Percentiles rank a stretch among this genome's conserved stretches.
phyloP scores from a whole-genome alignment of 1,284 basidiomycete species.

The Calocybe gambosa region DNA sequence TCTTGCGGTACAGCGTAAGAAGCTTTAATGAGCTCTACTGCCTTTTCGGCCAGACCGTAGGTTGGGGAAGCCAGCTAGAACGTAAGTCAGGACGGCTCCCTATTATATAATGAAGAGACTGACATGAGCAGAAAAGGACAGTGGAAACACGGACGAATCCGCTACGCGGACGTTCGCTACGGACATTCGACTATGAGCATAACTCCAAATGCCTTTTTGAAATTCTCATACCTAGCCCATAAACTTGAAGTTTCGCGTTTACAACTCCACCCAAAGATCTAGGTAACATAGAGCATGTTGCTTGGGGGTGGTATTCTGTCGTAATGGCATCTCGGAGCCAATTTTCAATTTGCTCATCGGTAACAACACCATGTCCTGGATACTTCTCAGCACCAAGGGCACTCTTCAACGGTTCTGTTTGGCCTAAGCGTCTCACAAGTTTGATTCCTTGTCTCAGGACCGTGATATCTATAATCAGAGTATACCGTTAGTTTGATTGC shows the following conservation, averaged over 20 bases:
- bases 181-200: neutral
- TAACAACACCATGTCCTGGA: slow-evolving; percentile 34
- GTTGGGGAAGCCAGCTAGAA: slow-evolving; percentile 45
- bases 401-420: slow-evolving; percentile 32
- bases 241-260: slow-evolving; percentile 33
- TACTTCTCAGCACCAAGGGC: slow-evolving; percentile 30
- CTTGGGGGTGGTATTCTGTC: slow-evolving; percentile 45
- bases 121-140: slow-evolving; percentile 46
- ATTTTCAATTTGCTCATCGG: slow-evolving; percentile 41
- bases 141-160: slow-evolving; percentile 48
- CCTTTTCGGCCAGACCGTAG: slow-evolving; percentile 70
- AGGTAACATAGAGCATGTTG: slow-evolving; percentile 41
- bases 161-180: slow-evolving; percentile 43
- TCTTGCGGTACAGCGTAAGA: neutral
- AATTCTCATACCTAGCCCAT: slow-evolving; percentile 15
- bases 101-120: slow-evolving; percentile 8
- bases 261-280: slow-evolving; percentile 37
- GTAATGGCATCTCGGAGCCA: slow-evolving; percentile 32
- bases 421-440: slow-evolving; percentile 40
- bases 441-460: slow-evolving; percentile 57
- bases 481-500: neutral
- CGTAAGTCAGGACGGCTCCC: slow-evolving; percentile 2
- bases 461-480: slow-evolving; percentile 42
- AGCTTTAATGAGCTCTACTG: slow-evolving; percentile 45
- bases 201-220: slow-evolving; percentile 16